Conservation (phyloP, 2,329 filamentous ascomycete genomes). For the Colletotrichum nymphaeae region DNA sequence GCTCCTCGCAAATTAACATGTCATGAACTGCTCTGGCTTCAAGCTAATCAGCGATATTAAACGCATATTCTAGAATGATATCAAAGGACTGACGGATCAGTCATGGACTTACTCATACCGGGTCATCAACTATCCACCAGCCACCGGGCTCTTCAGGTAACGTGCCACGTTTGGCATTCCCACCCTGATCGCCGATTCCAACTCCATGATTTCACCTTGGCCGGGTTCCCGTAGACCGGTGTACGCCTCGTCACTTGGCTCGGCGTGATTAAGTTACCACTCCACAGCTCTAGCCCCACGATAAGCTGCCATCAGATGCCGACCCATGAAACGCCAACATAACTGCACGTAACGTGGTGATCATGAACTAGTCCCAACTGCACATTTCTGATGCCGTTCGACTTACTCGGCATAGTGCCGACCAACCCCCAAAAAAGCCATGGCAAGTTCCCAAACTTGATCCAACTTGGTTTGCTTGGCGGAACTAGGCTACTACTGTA, state of each 20-base stretch:
- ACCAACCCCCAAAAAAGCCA: too few relatives aligned
- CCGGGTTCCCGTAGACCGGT: background rate
- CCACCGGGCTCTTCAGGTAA: background rate
- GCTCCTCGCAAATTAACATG: too few relatives aligned
- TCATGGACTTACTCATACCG: background rate
- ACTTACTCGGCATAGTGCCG: too few relatives aligned
- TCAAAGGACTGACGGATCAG: too few relatives aligned
- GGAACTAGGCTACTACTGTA: too few relatives aligned
- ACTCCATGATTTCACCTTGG: background rate
- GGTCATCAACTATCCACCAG: background rate
- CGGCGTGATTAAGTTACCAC: background rate
- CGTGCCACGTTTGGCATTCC: background rate
- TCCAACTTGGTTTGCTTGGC: too few relatives aligned
- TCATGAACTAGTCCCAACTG: background rate
- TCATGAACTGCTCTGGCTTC: background rate
- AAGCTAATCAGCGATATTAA: background rate
- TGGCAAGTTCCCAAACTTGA: too few relatives aligned
- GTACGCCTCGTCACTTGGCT: background rate
- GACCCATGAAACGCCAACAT: background rate
- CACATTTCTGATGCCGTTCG: too few relatives aligned
- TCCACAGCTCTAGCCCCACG: background rate
- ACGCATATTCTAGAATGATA: background rate
- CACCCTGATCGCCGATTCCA: background rate
- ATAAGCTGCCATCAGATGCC: background rate
- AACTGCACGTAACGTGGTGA: background rate